phyloP scores from a whole-genome alignment of 805 yeast genomes.

The Maudiozyma saulgeensis region DNA sequence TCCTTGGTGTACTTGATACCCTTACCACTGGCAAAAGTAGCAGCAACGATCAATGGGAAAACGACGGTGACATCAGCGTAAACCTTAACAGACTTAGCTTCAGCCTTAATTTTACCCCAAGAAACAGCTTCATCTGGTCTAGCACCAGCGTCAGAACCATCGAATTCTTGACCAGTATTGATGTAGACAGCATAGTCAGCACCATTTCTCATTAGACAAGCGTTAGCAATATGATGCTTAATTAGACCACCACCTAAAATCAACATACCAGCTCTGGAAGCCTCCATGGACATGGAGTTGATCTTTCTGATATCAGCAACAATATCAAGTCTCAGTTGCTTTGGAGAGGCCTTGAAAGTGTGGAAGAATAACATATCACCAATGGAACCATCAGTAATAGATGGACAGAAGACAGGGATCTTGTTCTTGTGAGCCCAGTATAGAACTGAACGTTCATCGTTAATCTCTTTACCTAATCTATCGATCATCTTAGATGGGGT shows the following conservation, averaged over 20 bases:
- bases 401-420: constrained; percentile 95
- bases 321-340: constrained; percentile 80
- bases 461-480: constrained; percentile 88
- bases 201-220: constrained; percentile 98
- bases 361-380: constrained; percentile 99
- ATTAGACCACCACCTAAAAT: constrained; percentile 93
- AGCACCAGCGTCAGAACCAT: constrained; percentile 98
- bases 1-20: constrained; percentile 44
- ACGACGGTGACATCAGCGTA: constrained; percentile 93
- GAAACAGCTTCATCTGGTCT: constrained; percentile 98
- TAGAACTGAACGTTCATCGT: constrained; percentile 85
- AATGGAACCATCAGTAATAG: constrained; percentile 94
- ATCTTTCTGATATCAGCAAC: constrained; percentile 88
- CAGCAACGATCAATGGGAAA: constrained; percentile 94
- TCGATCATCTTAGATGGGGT: constrained; percentile 91
- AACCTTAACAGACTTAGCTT: constrained; percentile 83
- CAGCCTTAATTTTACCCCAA: constrained; percentile 98
- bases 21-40: constrained; percentile 74
- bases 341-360: constrained; percentile 89
- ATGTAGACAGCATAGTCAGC: constrained; percentile 97
- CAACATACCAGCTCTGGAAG: constrained; percentile 89
- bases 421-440: constrained; percentile 98
- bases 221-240: constrained; percentile 96
- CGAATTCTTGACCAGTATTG: constrained; percentile 97
- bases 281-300: constrained; percentile 92